Base-by-base conservation (phyloP, 148 eudicot genomes). In the Cornus controversa region DNA sequence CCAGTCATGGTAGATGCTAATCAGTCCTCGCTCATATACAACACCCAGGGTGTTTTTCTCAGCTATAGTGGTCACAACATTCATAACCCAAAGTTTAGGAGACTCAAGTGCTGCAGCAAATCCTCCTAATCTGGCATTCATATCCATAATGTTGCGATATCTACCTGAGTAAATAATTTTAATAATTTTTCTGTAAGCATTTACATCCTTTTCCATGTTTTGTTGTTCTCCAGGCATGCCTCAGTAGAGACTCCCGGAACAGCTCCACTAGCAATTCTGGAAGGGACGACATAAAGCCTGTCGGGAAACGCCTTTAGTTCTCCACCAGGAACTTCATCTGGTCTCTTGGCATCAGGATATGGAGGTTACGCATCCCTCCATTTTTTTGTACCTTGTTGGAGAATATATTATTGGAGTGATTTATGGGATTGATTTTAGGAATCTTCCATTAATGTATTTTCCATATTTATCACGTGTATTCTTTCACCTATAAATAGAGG, bases 121-220 rank as follows among this genome's bases (percentile, higher is more conserved):
- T 34, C 99, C 90, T 73, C 99, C 99, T 67, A 96, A 81, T 23
- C 94, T 94, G 76, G 99, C 97, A 84, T 93, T 95, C 99, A 95
- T 95, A 79, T 95, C 99, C 96, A 95, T 91, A 47, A 95, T 90
- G 80, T 95, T 95, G 64, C 99, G 97, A 71, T 90, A 96, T 82
- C 99, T 96, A 77, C 99, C 99, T 1, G 97, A 80, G 76, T 91
- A 94, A 58, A 96, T 82, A 66, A n/a, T n/a, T n/a, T n/a, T n/a
- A n/a, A n/a, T n/a, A n/a, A 89, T 80, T 69, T 76, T 88, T 83
- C 90, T 93, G 80, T 96, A 96, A 72, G 93, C 90, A 79, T 85
- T 89, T 10, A 93, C 94, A 81, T 89, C 94, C 83, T 91, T 96
- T 87, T 93, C 98, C 99, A 96, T 77, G 77, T 45, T 54, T 80